Evolutionary conservation across 2,329 filamentous ascomycete species (phyloP), one percentile per base, ranked within the genome.

Genomic region (Neocucurbitaria cava): DNA sequence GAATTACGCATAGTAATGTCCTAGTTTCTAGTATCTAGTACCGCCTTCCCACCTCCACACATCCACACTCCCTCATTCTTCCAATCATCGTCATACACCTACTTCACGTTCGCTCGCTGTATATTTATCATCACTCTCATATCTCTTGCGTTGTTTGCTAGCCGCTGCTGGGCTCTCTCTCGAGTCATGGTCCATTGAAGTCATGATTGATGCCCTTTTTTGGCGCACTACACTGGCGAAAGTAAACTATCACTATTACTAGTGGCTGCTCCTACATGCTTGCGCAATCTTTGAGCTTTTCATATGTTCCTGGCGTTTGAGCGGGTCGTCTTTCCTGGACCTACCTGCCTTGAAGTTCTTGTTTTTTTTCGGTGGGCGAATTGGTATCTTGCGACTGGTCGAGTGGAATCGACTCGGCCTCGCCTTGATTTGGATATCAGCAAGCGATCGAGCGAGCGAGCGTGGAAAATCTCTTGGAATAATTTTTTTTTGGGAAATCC

Each of bases 11-110:
- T 47, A 57, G 63, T 70, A 70, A 70, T 70, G 68, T 69, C 65
- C 64, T 68, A 70, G 66, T 70, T 59, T 59, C 56, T 70, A 68
- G 58, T 67, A 48, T 60, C 61, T 68, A 66, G 63, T 68, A 58
- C 58, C 56, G 61, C 56, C 48, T 43, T 50, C 31, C 42, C 33
- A 52, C 61, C 64, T 66, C 62, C 58, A 65, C 56, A 59, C 28
- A 47, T n/a, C 28, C 24, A 57, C 56, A 51, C 56, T 62, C 59
- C 43, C 54, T 62, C 8, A 20, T 36, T 17, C 9, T 47, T 39
- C 38, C 30, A 23, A 23, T 33, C 38, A 42, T 15, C 24, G 28
- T 39, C 46, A 35, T 17, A 17, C 24, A 21, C 38, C 38, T n/a
- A 18, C 30, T 36, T 58, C 42, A 45, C 50, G 50, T 41, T 58